Base-by-base conservation (phyloP, 2,329 filamentous ascomycete species). In the Trichoderma gracile region DNA sequence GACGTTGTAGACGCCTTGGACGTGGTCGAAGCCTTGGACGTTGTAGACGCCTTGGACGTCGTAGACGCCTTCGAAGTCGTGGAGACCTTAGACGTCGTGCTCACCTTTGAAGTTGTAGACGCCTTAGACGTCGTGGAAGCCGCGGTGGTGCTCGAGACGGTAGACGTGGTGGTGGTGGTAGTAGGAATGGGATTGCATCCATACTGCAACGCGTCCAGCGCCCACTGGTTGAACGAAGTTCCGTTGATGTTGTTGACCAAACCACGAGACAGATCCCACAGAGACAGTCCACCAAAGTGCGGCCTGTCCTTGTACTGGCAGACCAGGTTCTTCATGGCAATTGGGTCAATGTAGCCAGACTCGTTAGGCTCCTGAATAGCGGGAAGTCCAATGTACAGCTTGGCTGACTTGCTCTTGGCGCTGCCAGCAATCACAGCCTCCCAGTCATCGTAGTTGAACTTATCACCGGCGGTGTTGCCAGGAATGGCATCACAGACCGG, bases 391-490 rank as follows among this genome's bases (percentile, higher is more conserved):
- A 82, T 72, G 67, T 76, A 82, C 55, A 83, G 71, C 74, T 82
- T 80, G 33, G 80, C 77, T 9, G 73, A 67, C 68, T 75, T 68
- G 73, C 77, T 81, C 63, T 70, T 68, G 3, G 73, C 66, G 43
- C 75, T 78, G 3, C 64, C 46, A 4, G 68, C 60, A 40, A 82
- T 63, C 30, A 77, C 72, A 0, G 55, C 45, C 54, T 72, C 76
- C 80, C 81, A 83, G 15, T 71, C 70, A 57, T 78, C 70, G 69
- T 79, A 83, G 67, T 81, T 82, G 73, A 81, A 79, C 42, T 69
- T 68, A 12, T 73, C 70, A 10, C 72, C 73, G 9, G 72, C 60
- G 14, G 67, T 64, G 66, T 75, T 75, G 55, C 68, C 65, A 17
- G 69, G 42, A 65, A 77, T 69, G 27, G 74, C 71, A 50, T 78